Percentiles rank a stretch among this genome's conserved stretches.
phyloP scores from a whole-genome alignment of 106 monocot species.

The Phalaenopsis aphrodite region DNA sequence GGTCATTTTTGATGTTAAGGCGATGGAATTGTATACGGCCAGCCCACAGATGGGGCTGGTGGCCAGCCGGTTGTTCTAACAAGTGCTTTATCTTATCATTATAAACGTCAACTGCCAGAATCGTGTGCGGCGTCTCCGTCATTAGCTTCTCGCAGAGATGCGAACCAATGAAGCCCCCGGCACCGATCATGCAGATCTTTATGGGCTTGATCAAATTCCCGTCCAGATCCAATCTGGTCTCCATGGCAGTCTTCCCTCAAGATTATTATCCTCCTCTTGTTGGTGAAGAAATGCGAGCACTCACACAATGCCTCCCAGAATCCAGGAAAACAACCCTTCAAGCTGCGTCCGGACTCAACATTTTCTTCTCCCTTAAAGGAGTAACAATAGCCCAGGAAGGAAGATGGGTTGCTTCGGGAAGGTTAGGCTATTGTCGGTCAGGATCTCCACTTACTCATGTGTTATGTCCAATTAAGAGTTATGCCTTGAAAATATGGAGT shows the following conservation, averaged over 20 bases:
- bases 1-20: conserved; percentile 75
- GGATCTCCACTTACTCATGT: too few relatives aligned
- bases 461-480: too few relatives aligned
- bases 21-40: conserved; percentile 66
- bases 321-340: too few relatives aligned
- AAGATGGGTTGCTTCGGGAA: too few relatives aligned
- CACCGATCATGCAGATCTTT: conserved; percentile 74
- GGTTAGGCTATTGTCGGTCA: too few relatives aligned
- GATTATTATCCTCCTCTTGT: too few relatives aligned
- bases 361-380: too few relatives aligned
- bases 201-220: conserved; percentile 45
- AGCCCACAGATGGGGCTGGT: conserved; percentile 27
- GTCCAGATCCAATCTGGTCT: conserved; percentile 43
- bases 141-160: conserved; percentile 72
- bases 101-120: conserved; percentile 62
- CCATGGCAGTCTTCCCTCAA: neutral
- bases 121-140: conserved; percentile 52
- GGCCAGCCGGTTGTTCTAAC: conserved; percentile 17
- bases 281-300: too few relatives aligned
- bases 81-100: conserved; percentile 70
- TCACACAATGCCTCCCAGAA: too few relatives aligned
- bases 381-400: too few relatives aligned
- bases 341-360: too few relatives aligned
- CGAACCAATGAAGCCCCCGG: conserved; percentile 72
- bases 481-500: too few relatives aligned